Base-by-base conservation (phyloP, 2,329 filamentous ascomycete genomes). In the Fusarium chaquense region DNA sequence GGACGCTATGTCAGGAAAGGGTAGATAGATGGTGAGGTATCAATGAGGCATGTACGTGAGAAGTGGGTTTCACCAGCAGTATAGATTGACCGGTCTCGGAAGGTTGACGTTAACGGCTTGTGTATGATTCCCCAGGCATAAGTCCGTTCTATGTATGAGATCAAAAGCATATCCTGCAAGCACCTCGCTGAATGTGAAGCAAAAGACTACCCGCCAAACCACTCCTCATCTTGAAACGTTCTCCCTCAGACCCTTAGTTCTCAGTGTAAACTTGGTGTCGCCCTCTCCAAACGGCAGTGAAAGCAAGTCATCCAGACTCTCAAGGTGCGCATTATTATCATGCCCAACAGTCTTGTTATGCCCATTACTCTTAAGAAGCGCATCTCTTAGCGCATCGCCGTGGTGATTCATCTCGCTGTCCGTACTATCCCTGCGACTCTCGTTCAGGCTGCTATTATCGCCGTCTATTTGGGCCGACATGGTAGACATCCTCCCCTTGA, bases 211-310 rank as follows among this genome's bases (percentile, higher is more conserved):
- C 9, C 32, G 2, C 11, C 28, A 10, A 49, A 22, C 16, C 5
- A 22, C 8, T 8, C 5, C 35, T 71, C 52, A 74, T 40, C 69
- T 67, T 1, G 72, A 77, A 16, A 82, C 76, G 63, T 84, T 82
- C 76, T 88, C 86, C 41, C 86, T 80, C 72, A 89, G 61, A 0
- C 86, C 87, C 74, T 87, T 88, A 0, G 87, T 89, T 59, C 87
- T 77, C 35, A 89, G 69, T 7, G 84, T 86, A 53, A 88, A 79
- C 70, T 82, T 86, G 4, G 79, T 76, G 46, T 81, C 80, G 2
- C 72, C 76, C 41, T 84, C 83, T 0, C 78, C 81, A 76, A 88
- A 88, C 5, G 84, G 84, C 30, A 86, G 63, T 2, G 75, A 69
- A 11, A 83, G 59, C 3, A 65, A 61, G 22, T 73, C 70, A 16